Conservation (phyloP, 2,329 filamentous ascomycete genomes). For the Fusarium nodosum region DNA sequence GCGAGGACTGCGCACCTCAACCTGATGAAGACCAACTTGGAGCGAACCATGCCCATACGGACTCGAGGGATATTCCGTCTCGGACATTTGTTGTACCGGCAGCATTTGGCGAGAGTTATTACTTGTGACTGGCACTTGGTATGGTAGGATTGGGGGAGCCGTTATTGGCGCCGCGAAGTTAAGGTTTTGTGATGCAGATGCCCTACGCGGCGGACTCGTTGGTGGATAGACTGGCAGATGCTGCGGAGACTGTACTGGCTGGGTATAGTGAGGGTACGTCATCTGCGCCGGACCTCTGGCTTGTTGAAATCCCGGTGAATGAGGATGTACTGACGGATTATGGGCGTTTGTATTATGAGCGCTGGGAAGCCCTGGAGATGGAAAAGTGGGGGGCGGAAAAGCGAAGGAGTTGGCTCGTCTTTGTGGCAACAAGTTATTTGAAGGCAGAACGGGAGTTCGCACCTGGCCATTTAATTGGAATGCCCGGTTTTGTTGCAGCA, state of each 20-base stretch:
- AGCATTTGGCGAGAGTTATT: conserved; percentile 2
- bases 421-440: conserved; percentile 19
- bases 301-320: conserved; percentile 14
- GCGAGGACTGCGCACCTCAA: conserved; percentile 63
- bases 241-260: conserved; percentile 27
- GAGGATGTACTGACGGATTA: conserved; percentile 11
- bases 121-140: conserved; percentile 12
- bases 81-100: conserved; percentile 31
- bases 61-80: conserved; percentile 58
- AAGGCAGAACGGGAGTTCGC: conserved; percentile 17
- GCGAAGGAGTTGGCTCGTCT: conserved; percentile 32
- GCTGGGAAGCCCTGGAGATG: conserved; percentile 27
- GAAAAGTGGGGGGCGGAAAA: conserved; percentile 26
- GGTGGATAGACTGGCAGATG: conserved; percentile 15
- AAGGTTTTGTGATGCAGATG: conserved; percentile 18
- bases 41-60: conserved; percentile 60
- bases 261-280: conserved; percentile 11
- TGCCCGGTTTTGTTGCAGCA: conserved; percentile 12
- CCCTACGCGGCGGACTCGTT: conserved; percentile 5
- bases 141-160: not conserved
- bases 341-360: conserved; percentile 9
- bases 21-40: conserved; percentile 61
- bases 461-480: conserved; percentile 16
- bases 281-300: conserved; percentile 13
- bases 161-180: conserved; percentile 8